A percentile compares a stretch with the other conserved stretches of the same genome.
Evolutionary conservation across 2,329 filamentous ascomycete species (phyloP).

Genomic region (Monosporascus sp.): DNA sequence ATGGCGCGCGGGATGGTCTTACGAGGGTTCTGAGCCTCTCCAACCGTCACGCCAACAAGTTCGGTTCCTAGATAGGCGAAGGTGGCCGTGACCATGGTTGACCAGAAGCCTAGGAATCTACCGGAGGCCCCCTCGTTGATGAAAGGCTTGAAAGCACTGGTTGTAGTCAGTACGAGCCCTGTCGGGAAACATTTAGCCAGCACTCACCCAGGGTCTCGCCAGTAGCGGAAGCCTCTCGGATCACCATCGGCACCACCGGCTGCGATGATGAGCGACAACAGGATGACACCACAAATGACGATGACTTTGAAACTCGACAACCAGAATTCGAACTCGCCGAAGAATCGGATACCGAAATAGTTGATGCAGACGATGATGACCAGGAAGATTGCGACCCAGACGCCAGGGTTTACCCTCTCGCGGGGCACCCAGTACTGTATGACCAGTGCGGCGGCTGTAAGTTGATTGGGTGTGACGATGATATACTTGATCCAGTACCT

Average conservation of each 20-base stretch:
- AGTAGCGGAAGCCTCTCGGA: slow-evolving; percentile 61
- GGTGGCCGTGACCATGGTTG: slow-evolving; percentile 67
- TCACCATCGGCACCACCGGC: slow-evolving; percentile 60
- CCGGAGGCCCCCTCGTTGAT: slow-evolving; percentile 39
- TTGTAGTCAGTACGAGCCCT: slow-evolving; percentile 5
- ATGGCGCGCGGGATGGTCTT: slow-evolving; percentile 72
- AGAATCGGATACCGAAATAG: slow-evolving; percentile 64
- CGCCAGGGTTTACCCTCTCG: slow-evolving; percentile 66
- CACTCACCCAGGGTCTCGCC: slow-evolving; percentile 53
- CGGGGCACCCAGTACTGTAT: slow-evolving; percentile 70
- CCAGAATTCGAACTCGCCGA: slow-evolving; percentile 62
- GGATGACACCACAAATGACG: slow-evolving; percentile 60
- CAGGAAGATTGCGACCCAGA: slow-evolving; percentile 71
- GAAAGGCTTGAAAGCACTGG: slow-evolving; percentile 45
- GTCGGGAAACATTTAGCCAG: not conserved
- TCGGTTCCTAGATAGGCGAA: slow-evolving; percentile 77
- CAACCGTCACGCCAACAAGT: slow-evolving; percentile 71
- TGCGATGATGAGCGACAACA: slow-evolving; percentile 59
- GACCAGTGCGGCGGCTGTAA: slow-evolving; percentile 74
- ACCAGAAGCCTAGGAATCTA: slow-evolving; percentile 61
- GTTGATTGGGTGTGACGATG: slow-evolving; percentile 78
- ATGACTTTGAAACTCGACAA: slow-evolving; percentile 63
- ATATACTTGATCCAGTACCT: slow-evolving; percentile 73
- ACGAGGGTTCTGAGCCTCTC: slow-evolving; percentile 74
- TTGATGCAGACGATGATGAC: slow-evolving; percentile 61